Evolutionary conservation across 1,139 yeast genomes (phyloP).

Genomic region (Candida sanyaensis): DNA sequence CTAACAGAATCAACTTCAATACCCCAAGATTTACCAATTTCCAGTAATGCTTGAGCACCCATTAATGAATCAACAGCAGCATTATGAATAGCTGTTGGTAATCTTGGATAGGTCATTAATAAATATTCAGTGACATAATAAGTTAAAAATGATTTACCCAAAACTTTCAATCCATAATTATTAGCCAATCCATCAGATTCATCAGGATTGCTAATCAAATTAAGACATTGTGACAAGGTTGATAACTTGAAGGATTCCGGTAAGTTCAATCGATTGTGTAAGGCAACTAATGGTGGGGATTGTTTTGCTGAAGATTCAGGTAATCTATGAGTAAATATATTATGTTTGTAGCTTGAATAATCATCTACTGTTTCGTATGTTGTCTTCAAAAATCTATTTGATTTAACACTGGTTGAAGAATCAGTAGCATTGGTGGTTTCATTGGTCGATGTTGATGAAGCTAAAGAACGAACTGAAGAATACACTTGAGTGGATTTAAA

Average conservation of each 20-base stretch:
- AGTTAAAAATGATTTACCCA: slow-evolving; percentile 77
- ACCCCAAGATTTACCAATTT: slow-evolving; percentile 83
- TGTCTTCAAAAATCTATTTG: slow-evolving; percentile 24
- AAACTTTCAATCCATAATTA: slow-evolving; percentile 76
- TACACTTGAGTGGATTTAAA: not conserved
- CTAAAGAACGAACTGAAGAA: not conserved
- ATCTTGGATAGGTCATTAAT: slow-evolving; percentile 78
- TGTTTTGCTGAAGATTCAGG: slow-evolving; percentile 54
- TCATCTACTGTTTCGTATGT: slow-evolving; percentile 34
- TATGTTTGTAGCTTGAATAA: slow-evolving; percentile 44
- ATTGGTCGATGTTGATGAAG: not conserved
- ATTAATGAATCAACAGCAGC: slow-evolving; percentile 73
- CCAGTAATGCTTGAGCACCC: slow-evolving; percentile 63
- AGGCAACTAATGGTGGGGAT: slow-evolving; percentile 70
- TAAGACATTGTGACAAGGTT: slow-evolving; percentile 79
- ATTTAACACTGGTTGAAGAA: not conserved
- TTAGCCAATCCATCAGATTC: slow-evolving; percentile 54
- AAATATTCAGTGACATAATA: slow-evolving; percentile 77
- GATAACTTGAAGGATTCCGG: slow-evolving; percentile 59
- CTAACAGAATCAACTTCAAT: slow-evolving; percentile 71
- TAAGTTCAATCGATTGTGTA: slow-evolving; percentile 73
- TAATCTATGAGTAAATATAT: slow-evolving; percentile 47
- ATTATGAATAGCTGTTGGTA: slow-evolving; percentile 78
- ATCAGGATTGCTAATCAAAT: slow-evolving; percentile 30
- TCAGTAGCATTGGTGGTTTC: not conserved